Percentiles rank a stretch among this genome's conserved stretches.
Evolutionary conservation across 2,329 filamentous ascomycete genomes (phyloP).

Genomic region (Tolypocladium amazonense): DNA sequence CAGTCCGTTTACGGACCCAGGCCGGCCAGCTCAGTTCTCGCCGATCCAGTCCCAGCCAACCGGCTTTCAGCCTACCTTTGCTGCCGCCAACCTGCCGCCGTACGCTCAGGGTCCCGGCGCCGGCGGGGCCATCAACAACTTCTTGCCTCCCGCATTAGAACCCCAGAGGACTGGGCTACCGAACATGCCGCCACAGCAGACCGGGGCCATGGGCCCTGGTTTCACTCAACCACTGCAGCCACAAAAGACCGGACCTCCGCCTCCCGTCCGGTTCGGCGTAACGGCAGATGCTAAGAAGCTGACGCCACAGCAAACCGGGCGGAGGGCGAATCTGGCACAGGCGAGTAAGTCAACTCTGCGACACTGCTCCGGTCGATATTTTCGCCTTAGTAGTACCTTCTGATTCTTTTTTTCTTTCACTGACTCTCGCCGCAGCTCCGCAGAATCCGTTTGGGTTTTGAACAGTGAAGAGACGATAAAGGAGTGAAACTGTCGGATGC

Average conservation of each 20-base stretch:
- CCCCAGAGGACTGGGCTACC: conserved; percentile 47
- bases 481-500: background rate
- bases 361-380: conserved; percentile 18
- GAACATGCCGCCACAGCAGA: conserved; percentile 35
- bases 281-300: conserved; percentile 63
- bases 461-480: background rate
- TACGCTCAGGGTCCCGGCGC: conserved; percentile 32
- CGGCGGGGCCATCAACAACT: conserved; percentile 42
- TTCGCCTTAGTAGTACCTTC: too few relatives aligned
- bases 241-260: conserved; percentile 55
- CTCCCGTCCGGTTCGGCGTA: conserved; percentile 82
- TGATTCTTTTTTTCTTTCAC: background rate
- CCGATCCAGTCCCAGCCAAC: conserved; percentile 53
- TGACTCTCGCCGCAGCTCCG: conserved; percentile 27
- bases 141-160: conserved; percentile 48
- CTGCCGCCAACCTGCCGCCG: conserved; percentile 22
- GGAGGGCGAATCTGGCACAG: conserved; percentile 82
- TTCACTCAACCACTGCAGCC: conserved; percentile 37
- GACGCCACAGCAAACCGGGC: conserved; percentile 75
- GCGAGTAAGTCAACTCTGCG: conserved; percentile 63
- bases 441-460: conserved; percentile 45
- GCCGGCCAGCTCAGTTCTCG: conserved; percentile 28
- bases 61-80: conserved; percentile 40
- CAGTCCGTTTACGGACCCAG: conserved; percentile 28
- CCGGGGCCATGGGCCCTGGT: conserved; percentile 38